Conservation (phyloP, 257 asterid species). For the Salvia rosmarinus region DNA sequence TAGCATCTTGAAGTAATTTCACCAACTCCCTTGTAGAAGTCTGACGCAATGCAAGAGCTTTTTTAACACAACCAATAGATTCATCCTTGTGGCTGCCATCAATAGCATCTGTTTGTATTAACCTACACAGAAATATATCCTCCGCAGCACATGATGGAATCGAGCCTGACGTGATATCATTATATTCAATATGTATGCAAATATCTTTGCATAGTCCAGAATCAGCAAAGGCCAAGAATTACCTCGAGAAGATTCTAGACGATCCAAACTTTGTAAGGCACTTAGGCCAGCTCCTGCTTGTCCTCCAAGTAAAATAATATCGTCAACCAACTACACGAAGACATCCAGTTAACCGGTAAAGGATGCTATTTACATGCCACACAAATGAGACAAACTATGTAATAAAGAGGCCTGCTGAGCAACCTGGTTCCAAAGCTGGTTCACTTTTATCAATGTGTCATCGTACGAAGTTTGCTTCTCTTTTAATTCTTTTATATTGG, state of each 20-base stretch:
- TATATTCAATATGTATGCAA: slow-evolving; percentile 22
- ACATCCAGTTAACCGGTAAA: slow-evolving; percentile 29
- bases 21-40: slow-evolving; percentile 70
- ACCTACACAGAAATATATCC: slow-evolving; percentile 84
- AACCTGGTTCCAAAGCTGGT: slow-evolving; percentile 92
- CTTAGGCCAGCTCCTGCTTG: slow-evolving; percentile 69
- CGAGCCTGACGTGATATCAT: slow-evolving; percentile 57
- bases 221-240: slow-evolving; percentile 22
- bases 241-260: slow-evolving; percentile 73
- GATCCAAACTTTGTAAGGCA: slow-evolving; percentile 60
- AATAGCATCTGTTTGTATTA: slow-evolving; percentile 53
- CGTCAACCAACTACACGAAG: slow-evolving; percentile 70
- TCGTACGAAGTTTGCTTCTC: slow-evolving; percentile 81
- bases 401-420: slow-evolving; percentile 20
- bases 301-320: slow-evolving; percentile 71
- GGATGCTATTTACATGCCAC: slow-evolving; percentile 27
- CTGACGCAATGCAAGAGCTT: slow-evolving; percentile 70
- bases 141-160: slow-evolving; percentile 83
- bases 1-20: slow-evolving; percentile 70
- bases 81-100: slow-evolving; percentile 49
- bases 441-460: slow-evolving; percentile 65
- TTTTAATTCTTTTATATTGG: slow-evolving; percentile 63
- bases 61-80: slow-evolving; percentile 50
- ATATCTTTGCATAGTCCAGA: slow-evolving; percentile 19
- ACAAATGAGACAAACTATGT: slow-evolving; percentile 17